Evolutionary conservation across 768 basidiomycete genomes (phyloP).

Genomic region (Russula vinacea): DNA sequence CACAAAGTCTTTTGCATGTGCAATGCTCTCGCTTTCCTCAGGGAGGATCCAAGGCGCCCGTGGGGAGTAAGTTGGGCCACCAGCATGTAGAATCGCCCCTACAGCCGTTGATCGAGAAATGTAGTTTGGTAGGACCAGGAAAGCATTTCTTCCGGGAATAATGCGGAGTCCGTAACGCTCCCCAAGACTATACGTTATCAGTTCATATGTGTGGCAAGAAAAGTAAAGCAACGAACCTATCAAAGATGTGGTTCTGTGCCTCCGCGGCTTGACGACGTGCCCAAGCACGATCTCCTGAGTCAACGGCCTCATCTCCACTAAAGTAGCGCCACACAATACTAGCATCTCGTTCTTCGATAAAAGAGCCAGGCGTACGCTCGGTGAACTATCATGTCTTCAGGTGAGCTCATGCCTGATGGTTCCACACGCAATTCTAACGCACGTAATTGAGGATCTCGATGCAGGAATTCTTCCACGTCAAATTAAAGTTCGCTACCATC

Average conservation of each 20-base stretch:
- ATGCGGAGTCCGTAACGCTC: constrained; percentile 81
- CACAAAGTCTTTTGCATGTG: constrained; percentile 47
- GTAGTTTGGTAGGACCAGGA: constrained; percentile 80
- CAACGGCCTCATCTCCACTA: constrained; percentile 45
- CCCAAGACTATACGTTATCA: constrained; percentile 53
- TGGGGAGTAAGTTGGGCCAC: constrained; percentile 45
- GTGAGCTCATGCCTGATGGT: background rate
- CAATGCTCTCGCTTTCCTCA: constrained; percentile 40
- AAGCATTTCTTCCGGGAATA: constrained; percentile 73
- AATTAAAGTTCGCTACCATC: constrained; percentile 74
- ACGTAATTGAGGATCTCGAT: constrained; percentile 84
- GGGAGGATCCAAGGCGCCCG: constrained; percentile 39
- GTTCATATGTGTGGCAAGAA: constrained; percentile 4
- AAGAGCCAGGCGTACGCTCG: constrained; percentile 83
- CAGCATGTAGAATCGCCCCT: constrained; percentile 71
- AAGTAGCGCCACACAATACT: constrained; percentile 86
- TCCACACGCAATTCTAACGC: constrained; percentile 35
- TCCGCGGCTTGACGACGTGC: constrained; percentile 84
- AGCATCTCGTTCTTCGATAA: constrained; percentile 78
- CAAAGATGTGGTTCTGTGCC: constrained; percentile 90
- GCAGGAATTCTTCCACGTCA: constrained; percentile 78
- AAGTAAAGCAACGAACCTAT: constrained; percentile 44
- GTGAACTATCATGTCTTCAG: constrained; percentile 56
- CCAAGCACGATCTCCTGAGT: constrained; percentile 64
- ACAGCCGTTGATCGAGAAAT: constrained; percentile 82